Evolutionary conservation across 176 grass and related monocot genomes (phyloP).

Genomic region (Triticum aestivum): IWGSC_CS_RefSeq_v2.1 NC_057808.1:459186961-459187460

Average conservation of each 20-base stretch:
- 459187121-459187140: conserved; percentile 91
- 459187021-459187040: too few relatives aligned
- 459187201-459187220: neutral
- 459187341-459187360: conserved; percentile 56
- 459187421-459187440: conserved; percentile 63
- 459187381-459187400: conserved; percentile 70
- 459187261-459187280: conserved; percentile 98
- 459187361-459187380: conserved; percentile 76
- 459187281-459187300: conserved; percentile 86
- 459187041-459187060: too few relatives aligned
- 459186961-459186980: conserved; percentile 97
- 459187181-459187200: neutral
- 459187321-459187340: conserved; percentile 42
- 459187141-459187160: conserved; percentile 97
- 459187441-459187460: conserved; percentile 15
- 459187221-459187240: neutral
- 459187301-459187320: conserved; percentile 44
- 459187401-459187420: conserved; percentile 67
- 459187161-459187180: conserved; percentile 59
- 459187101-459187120: conserved; percentile 99
- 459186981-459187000: conserved; percentile 74
- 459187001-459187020: neutral
- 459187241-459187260: neutral
- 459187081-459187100: neutral
- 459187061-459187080: too few relatives aligned